Conservation (phyloP, 1,284 basidiomycete genomes). For the Sparassis latifolia region DNA sequence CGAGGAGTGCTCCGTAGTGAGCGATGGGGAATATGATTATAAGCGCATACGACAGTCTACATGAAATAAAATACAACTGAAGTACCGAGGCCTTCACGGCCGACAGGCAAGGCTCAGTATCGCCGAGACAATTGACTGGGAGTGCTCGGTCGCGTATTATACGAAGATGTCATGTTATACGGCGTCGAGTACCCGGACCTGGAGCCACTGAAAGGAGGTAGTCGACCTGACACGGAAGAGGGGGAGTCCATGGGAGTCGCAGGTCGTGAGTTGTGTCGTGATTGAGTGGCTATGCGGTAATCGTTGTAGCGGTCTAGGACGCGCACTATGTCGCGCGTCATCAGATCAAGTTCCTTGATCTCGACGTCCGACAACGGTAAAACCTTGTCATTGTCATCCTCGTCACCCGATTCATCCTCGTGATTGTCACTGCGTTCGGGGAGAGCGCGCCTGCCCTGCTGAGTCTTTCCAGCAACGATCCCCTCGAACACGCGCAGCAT, state of each 20-base stretch:
- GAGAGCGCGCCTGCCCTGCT: slow-evolving; percentile 25
- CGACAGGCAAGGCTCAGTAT: background rate
- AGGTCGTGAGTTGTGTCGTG: slow-evolving; percentile 54
- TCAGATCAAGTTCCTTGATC: slow-evolving; percentile 65
- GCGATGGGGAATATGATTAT: too few species aligned
- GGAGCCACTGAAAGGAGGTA: slow-evolving; percentile 24
- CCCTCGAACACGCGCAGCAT: slow-evolving; percentile 93
- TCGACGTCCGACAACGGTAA: slow-evolving; percentile 54
- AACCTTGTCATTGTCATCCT: slow-evolving; percentile 41
- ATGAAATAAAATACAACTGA: too few species aligned
- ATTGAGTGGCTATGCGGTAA: slow-evolving; percentile 50
- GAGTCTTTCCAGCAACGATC: slow-evolving; percentile 46
- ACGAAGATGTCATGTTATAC: slow-evolving; percentile 35
- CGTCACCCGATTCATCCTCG: slow-evolving; percentile 59
- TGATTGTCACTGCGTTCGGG: slow-evolving; percentile 41
- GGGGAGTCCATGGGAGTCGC: slow-evolving; percentile 55
- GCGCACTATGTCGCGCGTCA: slow-evolving; percentile 69
- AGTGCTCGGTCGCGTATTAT: slow-evolving; percentile 58
- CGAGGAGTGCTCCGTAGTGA: too few species aligned
- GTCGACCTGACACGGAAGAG: slow-evolving; percentile 25
- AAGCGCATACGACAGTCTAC: too few species aligned
- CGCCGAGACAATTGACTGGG: slow-evolving; percentile 43
- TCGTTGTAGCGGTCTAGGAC: slow-evolving; percentile 63
- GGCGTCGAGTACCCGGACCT: slow-evolving; percentile 42
- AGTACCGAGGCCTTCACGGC: background rate